Evolutionary conservation across 208 protist species (phyloP).

Genomic region (Herpetomonas tarakana): DNA sequence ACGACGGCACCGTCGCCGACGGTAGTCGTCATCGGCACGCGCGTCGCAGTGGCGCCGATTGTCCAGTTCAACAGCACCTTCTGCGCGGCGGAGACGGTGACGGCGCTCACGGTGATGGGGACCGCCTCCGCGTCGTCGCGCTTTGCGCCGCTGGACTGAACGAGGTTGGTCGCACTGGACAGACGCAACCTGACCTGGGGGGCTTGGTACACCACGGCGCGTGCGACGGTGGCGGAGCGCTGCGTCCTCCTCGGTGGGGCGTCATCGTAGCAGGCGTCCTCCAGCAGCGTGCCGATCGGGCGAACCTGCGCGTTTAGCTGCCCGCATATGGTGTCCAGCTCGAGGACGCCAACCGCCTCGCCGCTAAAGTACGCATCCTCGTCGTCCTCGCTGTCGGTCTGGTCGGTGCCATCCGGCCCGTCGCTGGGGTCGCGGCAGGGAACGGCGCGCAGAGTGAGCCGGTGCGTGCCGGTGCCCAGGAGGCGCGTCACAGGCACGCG

Average conservation of each 20-base stretch:
- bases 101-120: not conserved
- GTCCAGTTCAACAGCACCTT: not conserved
- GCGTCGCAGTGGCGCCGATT: not conserved
- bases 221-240: no score
- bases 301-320: conserved; percentile 9
- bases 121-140: not conserved
- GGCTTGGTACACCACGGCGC: no score
- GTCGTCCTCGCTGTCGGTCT: not conserved
- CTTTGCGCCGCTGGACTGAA: no score
- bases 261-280: not conserved
- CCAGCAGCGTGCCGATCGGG: not conserved
- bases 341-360: conserved; percentile 5
- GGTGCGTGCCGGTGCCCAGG: conserved; percentile 41
- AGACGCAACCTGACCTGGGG: not conserved
- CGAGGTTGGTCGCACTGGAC: not conserved
- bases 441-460: conserved; percentile 25
- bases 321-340: conserved; percentile 15
- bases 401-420: not conserved
- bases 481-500: conserved; percentile 52
- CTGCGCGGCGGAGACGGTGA: not conserved
- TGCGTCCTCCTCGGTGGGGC: not conserved
- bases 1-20: not conserved
- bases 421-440: not conserved
- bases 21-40: not conserved
- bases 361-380: conserved; percentile 5